phyloP scores from a whole-genome alignment of 495 filamentous ascomycete species.

The Glarea lozoyensis region DNA sequence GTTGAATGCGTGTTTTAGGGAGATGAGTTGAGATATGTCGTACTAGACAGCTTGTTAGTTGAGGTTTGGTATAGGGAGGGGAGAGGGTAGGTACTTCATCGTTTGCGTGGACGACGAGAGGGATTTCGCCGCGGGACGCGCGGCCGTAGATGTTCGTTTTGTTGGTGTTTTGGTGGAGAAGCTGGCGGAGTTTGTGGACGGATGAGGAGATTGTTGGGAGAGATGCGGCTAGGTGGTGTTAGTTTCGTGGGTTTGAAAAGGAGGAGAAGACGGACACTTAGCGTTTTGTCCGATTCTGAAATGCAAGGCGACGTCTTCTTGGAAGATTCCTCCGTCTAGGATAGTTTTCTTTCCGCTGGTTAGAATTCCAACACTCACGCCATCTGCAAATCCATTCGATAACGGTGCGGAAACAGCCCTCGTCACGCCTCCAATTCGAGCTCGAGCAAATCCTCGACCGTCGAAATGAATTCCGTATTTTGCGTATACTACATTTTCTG shows the following conservation, averaged over 20 bases:
- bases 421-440: slow-evolving; percentile 41
- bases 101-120: slow-evolving; percentile 25
- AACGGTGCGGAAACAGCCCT: slow-evolving; percentile 36
- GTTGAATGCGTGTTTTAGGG: slow-evolving; percentile 23
- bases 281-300: slow-evolving; percentile 27
- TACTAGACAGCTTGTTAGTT: slow-evolving; percentile 16
- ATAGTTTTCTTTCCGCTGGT: slow-evolving; percentile 32
- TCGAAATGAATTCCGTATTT: slow-evolving; percentile 42
- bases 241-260: background rate
- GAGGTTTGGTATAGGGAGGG: background rate
- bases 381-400: slow-evolving; percentile 30
- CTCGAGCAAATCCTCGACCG: slow-evolving; percentile 31
- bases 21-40: slow-evolving; percentile 28
- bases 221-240: slow-evolving; percentile 12
- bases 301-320: slow-evolving; percentile 37
- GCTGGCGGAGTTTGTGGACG: slow-evolving; percentile 20
- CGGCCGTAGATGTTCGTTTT: slow-evolving; percentile 24
- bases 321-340: slow-evolving; percentile 29
- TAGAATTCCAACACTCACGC: slow-evolving; percentile 36
- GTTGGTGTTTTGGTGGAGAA: slow-evolving; percentile 21
- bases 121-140: slow-evolving; percentile 23
- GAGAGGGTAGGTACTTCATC: slow-evolving; percentile 21
- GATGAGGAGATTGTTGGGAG: slow-evolving; percentile 22
- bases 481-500: slow-evolving; percentile 30
- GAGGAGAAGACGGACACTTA: slow-evolving; percentile 13